phyloP scores from a whole-genome alignment of 371 early-diverging fungal genomes.

The Mortierella polycephala region DNA sequence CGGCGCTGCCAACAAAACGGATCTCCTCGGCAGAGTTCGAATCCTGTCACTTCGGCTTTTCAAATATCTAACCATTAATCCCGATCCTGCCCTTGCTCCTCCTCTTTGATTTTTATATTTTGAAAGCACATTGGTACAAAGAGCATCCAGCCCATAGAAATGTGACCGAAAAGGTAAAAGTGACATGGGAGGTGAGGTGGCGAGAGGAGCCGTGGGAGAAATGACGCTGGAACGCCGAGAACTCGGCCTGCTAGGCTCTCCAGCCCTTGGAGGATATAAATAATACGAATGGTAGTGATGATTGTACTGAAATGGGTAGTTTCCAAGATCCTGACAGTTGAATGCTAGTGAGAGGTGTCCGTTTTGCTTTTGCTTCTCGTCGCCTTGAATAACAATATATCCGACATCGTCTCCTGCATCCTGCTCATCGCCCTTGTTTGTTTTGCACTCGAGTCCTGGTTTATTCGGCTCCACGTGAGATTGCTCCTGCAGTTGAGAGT shows the following conservation, averaged over 20 bases:
- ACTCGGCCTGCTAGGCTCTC: conserved; percentile 26
- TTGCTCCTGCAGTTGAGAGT: background rate
- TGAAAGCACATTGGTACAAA: background rate
- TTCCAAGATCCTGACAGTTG: conserved; percentile 3
- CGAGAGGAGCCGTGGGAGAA: background rate
- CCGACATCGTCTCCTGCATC: background rate
- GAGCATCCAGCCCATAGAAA: conserved; percentile 13
- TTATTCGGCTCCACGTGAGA: background rate
- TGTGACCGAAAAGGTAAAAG: conserved; percentile 1
- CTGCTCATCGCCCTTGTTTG: background rate
- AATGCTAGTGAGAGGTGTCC: background rate
- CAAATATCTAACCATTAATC: background rate
- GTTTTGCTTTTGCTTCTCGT: background rate
- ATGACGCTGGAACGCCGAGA: conserved; percentile 22
- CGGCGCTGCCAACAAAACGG: too few species aligned
- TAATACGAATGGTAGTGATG: background rate
- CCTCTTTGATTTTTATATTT: background rate
- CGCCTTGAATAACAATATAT: background rate
- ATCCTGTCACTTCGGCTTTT: too few species aligned
- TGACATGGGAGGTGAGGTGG: background rate
- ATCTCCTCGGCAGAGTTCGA: too few species aligned
- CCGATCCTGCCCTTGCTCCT: background rate
- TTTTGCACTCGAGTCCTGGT: background rate
- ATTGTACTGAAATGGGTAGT: background rate
- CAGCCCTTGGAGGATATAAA: background rate